Percentiles rank a stretch among this genome's conserved stretches.
phyloP scores from a whole-genome alignment of 179 eudicot species.

The Drosera spatulata region DNA sequence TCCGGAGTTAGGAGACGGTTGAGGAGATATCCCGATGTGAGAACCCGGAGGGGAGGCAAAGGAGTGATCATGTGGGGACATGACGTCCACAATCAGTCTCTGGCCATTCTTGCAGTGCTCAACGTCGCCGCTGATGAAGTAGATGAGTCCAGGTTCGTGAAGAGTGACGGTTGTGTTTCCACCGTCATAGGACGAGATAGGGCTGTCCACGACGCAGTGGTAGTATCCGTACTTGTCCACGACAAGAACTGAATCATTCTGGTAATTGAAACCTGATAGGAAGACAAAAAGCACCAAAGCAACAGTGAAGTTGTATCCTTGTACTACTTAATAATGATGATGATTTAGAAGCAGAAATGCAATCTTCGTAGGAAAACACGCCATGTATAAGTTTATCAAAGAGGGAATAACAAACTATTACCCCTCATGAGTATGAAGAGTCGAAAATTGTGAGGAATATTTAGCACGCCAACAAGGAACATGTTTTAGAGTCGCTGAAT shows the following conservation, averaged over 20 bases:
- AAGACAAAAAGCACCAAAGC: neutral
- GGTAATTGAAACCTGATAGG: slow-evolving; percentile 38
- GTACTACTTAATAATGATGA: no score
- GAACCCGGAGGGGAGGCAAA: neutral
- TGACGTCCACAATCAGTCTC: slow-evolving; percentile 29
- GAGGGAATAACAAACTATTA: no score
- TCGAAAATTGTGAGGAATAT: no score
- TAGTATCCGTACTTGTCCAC: slow-evolving; percentile 58
- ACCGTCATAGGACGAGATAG: slow-evolving; percentile 16
- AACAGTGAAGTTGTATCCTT: neutral
- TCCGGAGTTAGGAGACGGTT: no score
- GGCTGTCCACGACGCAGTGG: slow-evolving; percentile 33
- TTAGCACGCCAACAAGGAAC: no score
- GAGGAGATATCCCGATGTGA: neutral
- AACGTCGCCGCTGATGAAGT: slow-evolving; percentile 42
- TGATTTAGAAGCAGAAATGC: no score
- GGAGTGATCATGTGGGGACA: slow-evolving; percentile 6
- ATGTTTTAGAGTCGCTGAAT: no score
- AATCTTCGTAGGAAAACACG: no score
- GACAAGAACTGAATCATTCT: slow-evolving; percentile 46
- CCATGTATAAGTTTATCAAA: no score
- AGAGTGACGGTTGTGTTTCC: slow-evolving; percentile 30
- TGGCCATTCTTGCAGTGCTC: slow-evolving; percentile 45
- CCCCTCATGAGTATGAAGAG: no score
- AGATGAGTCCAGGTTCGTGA: slow-evolving; percentile 22